phyloP scores from a whole-genome alignment of 306 rosid species.

The Lotus japonicus region DNA sequence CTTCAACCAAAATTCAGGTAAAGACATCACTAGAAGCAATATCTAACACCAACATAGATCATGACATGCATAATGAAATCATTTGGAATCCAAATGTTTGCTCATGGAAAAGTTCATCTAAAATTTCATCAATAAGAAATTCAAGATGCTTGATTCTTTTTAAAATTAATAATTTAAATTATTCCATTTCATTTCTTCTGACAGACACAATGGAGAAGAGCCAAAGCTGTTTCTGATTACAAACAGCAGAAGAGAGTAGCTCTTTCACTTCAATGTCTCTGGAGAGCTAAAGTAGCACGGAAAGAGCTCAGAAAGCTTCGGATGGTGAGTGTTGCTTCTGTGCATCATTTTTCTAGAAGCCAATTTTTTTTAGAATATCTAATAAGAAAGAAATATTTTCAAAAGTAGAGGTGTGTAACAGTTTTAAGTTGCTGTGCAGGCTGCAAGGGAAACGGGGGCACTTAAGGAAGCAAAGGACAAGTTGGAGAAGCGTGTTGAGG shows the following conservation, averaged over 20 bases:
- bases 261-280: conserved; percentile 65
- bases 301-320: conserved; percentile 70
- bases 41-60: conserved; percentile 12
- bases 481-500: conserved; percentile 91
- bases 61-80: too few relatives aligned
- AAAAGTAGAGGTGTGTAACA: conserved; percentile 20
- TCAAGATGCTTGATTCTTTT: too few relatives aligned
- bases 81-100: conserved; percentile 4
- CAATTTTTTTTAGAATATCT: background rate
- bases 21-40: conserved; percentile 8
- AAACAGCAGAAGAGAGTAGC: conserved; percentile 60
- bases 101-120: background rate
- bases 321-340: conserved; percentile 40
- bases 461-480: conserved; percentile 95
- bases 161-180: too few relatives aligned
- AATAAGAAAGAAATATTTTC: background rate
- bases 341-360: background rate
- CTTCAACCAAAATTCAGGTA: conserved; percentile 70
- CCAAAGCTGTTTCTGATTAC: conserved; percentile 46
- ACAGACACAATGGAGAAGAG: conserved; percentile 81
- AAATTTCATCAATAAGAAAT: background rate
- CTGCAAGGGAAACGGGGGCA: conserved; percentile 88
- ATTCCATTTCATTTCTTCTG: conserved; percentile 23
- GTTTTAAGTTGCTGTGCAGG: conserved; percentile 37
- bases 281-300: conserved; percentile 78